These are phyloP conservation scores for Trametes sanguinea DNA, from an alignment of 768 basidiomycete genomes.

Conservation along the genomic window DNA sequence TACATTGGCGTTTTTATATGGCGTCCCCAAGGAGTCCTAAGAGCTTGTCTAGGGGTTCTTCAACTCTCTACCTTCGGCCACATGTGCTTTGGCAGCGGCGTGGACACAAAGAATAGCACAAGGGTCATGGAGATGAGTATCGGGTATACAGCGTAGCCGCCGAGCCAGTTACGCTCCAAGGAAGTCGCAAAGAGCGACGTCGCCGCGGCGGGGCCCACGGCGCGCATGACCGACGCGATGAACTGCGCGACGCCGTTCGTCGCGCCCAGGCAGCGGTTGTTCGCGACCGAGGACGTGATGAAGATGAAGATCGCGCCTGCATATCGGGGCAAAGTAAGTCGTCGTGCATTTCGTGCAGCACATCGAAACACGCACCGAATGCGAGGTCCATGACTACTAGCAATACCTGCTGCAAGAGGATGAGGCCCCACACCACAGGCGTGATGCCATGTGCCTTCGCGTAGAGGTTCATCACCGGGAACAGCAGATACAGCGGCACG, in stretches of 20 bases:
- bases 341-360: background rate
- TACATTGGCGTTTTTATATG: too few species aligned
- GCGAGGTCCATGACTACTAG: constrained; percentile 32
- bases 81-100: constrained; percentile 24
- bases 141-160: constrained; percentile 46
- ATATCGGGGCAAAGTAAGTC: background rate
- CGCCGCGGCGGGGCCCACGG: constrained; percentile 53
- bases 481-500: constrained; percentile 29
- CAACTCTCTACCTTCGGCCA: constrained; percentile 24
- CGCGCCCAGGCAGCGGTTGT: constrained; percentile 45
- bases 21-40: too few species aligned
- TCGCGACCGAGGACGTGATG: constrained; percentile 33
- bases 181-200: constrained; percentile 61
- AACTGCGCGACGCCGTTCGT: constrained; percentile 60
- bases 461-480: constrained; percentile 32
- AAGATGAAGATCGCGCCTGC: constrained; percentile 35
- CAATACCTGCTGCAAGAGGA: constrained; percentile 30
- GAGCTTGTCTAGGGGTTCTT: background rate
- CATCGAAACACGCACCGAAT: constrained; percentile 28
- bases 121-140: constrained; percentile 24
- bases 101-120: constrained; percentile 22
- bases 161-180: constrained; percentile 43
- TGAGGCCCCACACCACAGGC: constrained; percentile 28
- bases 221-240: constrained; percentile 47
- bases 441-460: constrained; percentile 26